A percentile compares a stretch with the other conserved stretches of the same genome.
phyloP scores from a whole-genome alignment of 1,139 yeast genomes.

The Yamadazyma sp. region DNA sequence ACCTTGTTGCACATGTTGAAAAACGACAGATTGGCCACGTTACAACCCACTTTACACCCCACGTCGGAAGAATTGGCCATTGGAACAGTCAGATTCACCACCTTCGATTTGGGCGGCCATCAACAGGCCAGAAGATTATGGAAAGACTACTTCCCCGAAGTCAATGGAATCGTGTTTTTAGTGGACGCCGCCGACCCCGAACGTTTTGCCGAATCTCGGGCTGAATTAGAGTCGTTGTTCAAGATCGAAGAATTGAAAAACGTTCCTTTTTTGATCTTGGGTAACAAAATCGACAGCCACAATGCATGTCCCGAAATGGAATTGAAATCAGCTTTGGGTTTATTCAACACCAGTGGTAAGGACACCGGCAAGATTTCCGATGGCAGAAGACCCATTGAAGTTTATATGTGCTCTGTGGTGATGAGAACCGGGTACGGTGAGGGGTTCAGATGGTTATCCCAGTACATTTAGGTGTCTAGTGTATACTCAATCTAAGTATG shows the following conservation, averaged over 20 bases:
- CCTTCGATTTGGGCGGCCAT: slow-evolving; percentile 98
- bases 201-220: slow-evolving; percentile 91
- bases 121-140: slow-evolving; percentile 98
- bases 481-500: no score
- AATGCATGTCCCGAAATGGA: slow-evolving; percentile 95
- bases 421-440: slow-evolving; percentile 97
- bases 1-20: slow-evolving; percentile 95
- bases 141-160: slow-evolving; percentile 99
- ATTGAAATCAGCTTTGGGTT: slow-evolving; percentile 85
- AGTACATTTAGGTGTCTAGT: slow-evolving; percentile 59
- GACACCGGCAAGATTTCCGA: slow-evolving; percentile 68
- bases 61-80: slow-evolving; percentile 97
- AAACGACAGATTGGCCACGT: slow-evolving; percentile 95
- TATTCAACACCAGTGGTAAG: slow-evolving; percentile 85
- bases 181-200: slow-evolving; percentile 98
- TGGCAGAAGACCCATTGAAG: slow-evolving; percentile 88
- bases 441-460: slow-evolving; percentile 95
- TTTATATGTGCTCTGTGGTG: slow-evolving; percentile 95
- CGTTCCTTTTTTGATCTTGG: slow-evolving; percentile 91
- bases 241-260: slow-evolving; percentile 84
- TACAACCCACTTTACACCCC: slow-evolving; percentile 98
- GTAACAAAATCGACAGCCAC: slow-evolving; percentile 94
- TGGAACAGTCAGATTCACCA: slow-evolving; percentile 94
- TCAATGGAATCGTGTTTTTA: slow-evolving; percentile 91
- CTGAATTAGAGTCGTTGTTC: slow-evolving; percentile 89